A percentile compares a stretch with the other conserved stretches of the same genome.
Conservation (phyloP, 2,329 filamentous ascomycete species). For the Epichloe typhina region DNA sequence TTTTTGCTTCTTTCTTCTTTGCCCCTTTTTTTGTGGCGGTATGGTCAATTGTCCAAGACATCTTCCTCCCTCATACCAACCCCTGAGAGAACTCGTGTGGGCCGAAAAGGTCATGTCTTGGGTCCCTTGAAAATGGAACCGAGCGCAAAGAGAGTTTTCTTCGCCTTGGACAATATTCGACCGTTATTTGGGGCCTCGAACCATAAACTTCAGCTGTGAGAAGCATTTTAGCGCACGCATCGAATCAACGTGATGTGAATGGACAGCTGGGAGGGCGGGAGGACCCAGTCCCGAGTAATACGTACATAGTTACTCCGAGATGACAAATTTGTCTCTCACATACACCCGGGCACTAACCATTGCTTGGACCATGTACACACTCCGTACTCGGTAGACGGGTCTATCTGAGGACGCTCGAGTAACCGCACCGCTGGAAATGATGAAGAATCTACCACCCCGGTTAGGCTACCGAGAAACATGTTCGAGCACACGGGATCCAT, state of each 20-base stretch:
- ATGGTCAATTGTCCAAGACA: slow-evolving; percentile 1
- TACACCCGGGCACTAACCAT: not conserved
- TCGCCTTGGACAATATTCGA: too few species aligned
- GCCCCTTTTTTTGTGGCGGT: not conserved
- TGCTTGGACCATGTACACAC: not conserved
- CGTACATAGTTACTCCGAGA: not conserved
- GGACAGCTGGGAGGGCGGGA: not conserved
- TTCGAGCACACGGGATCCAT: not conserved
- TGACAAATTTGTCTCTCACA: not conserved
- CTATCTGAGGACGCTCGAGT: not conserved
- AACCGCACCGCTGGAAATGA: slow-evolving; percentile 1
- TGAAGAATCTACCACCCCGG: slow-evolving; percentile 1
- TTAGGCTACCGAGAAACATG: slow-evolving; percentile 5
- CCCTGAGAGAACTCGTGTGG: not conserved
- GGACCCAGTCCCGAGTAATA: too few species aligned
- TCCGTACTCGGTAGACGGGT: not conserved
- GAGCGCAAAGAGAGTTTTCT: not conserved
- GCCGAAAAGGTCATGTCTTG: not conserved
- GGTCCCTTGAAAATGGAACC: not conserved
- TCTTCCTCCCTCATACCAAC: not conserved
- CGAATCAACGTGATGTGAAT: not conserved
- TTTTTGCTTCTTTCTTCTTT: not conserved
- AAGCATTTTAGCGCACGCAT: not conserved
- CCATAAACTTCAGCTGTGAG: too few species aligned
- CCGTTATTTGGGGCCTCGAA: too few species aligned